These are phyloP conservation scores for Suillus weaverae DNA, from an alignment of 768 basidiomycete species.

Conservation along the genomic window DNA sequence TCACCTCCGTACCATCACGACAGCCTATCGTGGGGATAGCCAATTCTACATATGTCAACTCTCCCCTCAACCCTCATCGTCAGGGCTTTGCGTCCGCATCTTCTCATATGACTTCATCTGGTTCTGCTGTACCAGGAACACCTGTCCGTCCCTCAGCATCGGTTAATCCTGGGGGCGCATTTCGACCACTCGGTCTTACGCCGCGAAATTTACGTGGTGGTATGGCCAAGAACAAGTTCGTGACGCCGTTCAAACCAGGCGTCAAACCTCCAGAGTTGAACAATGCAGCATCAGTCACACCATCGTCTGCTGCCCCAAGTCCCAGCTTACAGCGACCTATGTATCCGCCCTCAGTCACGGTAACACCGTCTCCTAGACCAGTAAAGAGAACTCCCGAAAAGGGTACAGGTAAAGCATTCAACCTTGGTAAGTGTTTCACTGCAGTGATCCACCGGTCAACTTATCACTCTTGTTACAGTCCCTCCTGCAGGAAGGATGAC, in stretches of 20 bases:
- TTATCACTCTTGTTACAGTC: slow-evolving; percentile 22
- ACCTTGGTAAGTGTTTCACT: slow-evolving; percentile 40
- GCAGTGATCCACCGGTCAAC: not conserved
- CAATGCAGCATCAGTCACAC: not conserved
- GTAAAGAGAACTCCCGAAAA: slow-evolving; percentile 13
- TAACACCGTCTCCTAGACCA: slow-evolving; percentile 6
- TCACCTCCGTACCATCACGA: slow-evolving; percentile 16
- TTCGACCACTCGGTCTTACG: slow-evolving; percentile 26
- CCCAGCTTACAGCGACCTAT: slow-evolving; percentile 13
- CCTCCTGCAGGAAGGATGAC: slow-evolving; percentile 40
- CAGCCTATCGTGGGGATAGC: slow-evolving; percentile 20
- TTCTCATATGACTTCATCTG: slow-evolving; percentile 9
- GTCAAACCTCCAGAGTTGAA: slow-evolving; percentile 42
- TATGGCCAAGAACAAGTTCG: slow-evolving; percentile 43
- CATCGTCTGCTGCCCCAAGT: slow-evolving; percentile 5
- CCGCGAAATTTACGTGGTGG: slow-evolving; percentile 23
- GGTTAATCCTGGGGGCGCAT: slow-evolving; percentile 15
- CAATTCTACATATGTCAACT: slow-evolving; percentile 33
- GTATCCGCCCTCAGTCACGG: slow-evolving; percentile 23
- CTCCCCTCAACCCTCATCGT: slow-evolving; percentile 16
- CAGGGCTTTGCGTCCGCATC: slow-evolving; percentile 8
- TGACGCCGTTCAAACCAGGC: slow-evolving; percentile 63
- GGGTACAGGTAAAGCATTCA: slow-evolving; percentile 29
- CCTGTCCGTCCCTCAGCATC: slow-evolving; percentile 36
- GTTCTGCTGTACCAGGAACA: slow-evolving; percentile 22